Evolutionary conservation across 768 basidiomycete species (phyloP), one percentile per base, ranked within the genome.

Genomic region (Tulasnella sp.): DNA sequence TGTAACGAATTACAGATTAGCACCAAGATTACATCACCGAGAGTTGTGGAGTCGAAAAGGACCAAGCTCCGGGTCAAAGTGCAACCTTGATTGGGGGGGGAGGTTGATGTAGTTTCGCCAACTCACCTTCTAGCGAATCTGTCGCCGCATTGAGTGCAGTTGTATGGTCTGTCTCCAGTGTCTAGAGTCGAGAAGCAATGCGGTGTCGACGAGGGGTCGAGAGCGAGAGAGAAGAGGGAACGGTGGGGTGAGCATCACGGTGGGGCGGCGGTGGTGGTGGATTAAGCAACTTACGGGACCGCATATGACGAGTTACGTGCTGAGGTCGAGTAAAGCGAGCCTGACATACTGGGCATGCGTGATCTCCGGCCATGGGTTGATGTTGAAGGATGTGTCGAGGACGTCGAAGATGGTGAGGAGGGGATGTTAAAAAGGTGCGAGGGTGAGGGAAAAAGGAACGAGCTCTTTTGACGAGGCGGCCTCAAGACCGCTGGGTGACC

Each of bases 281-380:
- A 46, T 41, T 72, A 42, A 34, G 28, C 34, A n/a, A 80, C 77
- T 12, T 76, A 81, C 80, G 94, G 83, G 94, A 95, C 85, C 94
- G 91, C 94, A 96, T 95, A 86, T 95, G 95, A 75, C 94, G 88
- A 0, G 94, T 93, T 73, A 96, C 95, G 90, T 96, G 94, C 84
- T 96, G 94, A 41, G 94, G 94, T 77, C 94, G 90, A 34, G 95
- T 96, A 83, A 96, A 96, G 0, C 94, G 95, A 0, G 95, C 93
- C 82, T 93, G 90, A 85, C 94, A 96, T 18, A 96, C 94, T 24
- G 94, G 92, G 85, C 95, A 96, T 85, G 93, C 93, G 89, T 94
- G 93, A 86, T 94, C 93, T 50, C 93, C 93, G 81, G 89, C 93
- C 93, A 94, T 94, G n/a, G 37, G 37, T 42, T 22, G 18, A 20